Base-by-base conservation (phyloP, 106 monocot species). In the Apostasia ramifera region DNA sequence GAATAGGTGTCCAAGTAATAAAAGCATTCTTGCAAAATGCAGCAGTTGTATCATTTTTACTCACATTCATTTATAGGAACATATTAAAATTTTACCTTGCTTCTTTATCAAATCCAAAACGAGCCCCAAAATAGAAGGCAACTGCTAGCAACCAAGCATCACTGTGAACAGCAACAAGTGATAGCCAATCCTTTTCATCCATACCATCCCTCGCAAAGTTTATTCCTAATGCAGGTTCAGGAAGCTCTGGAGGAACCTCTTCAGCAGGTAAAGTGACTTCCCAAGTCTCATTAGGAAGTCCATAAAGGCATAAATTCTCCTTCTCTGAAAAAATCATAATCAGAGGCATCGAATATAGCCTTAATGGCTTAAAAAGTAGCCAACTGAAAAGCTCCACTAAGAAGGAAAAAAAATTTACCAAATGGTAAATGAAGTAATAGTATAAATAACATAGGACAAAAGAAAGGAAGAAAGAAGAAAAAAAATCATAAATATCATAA, bases 71-170 rank as follows among this genome's bases (percentile, higher is more conserved):
- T 26, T 26, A 26, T 26, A 26, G 26, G 26, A 26, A 26, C 26
- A 26, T 26, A 26, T 26, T 26, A 26, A 26, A 26, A 26, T 26
- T 26, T 26, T 52, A 52, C 52, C 52, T 52, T 4, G 53, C 40
- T 15, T 67, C 67, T 53, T 67, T 53, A 40, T 67, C 53, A 67
- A 67, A 67, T 0, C 67, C 67, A 67, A 67, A 67, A 39, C 41
- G 67, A 53, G 67, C 67, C 38, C 67, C 67, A 67, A 67, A 67
- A 42, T 67, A 53, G 53, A 67, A 67, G 41, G 67, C 53, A 67
- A 67, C 53, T 11, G 53, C 50, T 0, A 67, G 53, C 40, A 67
- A 53, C 52, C 67, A 67, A 4, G 67, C 40, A 67, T 67, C 67
- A 53, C 53, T 53, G 15, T 67, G 67, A 48, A 67, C 67, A 41